Evolutionary conservation across 2,329 filamentous ascomycete genomes (phyloP).

Genomic region (Lasiodiplodia theobromae): DNA sequence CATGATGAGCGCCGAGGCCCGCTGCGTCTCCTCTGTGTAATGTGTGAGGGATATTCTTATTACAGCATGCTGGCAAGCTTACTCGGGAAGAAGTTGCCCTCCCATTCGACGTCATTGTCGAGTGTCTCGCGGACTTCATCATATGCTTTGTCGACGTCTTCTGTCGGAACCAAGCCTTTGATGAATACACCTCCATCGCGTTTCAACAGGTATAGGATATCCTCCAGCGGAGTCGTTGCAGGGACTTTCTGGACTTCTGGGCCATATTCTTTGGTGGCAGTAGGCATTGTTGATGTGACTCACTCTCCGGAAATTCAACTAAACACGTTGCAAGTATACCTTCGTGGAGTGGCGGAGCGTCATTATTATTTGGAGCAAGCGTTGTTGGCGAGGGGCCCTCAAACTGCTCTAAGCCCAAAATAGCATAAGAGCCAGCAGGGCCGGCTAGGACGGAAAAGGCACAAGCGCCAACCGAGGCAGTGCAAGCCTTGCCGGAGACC

Average conservation of each 20-base stretch:
- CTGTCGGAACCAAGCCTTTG: conserved; percentile 28
- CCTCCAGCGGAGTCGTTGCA: conserved; percentile 30
- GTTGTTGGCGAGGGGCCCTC: background rate
- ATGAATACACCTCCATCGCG: conserved; percentile 33
- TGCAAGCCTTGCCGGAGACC: conserved; percentile 4
- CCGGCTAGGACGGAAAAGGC: background rate
- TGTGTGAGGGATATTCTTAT: background rate
- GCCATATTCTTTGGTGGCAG: conserved; percentile 1
- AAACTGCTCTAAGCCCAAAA: background rate
- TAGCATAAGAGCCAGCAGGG: background rate
- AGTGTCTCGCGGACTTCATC: conserved; percentile 31
- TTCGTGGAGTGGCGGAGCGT: background rate
- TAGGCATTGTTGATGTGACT: background rate
- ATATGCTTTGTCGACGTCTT: conserved; percentile 32
- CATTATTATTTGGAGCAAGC: background rate
- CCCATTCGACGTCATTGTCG: conserved; percentile 32
- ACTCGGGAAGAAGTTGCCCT: conserved; percentile 33
- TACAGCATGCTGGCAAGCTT: background rate
- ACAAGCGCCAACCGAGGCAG: background rate
- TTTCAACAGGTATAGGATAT: conserved; percentile 31
- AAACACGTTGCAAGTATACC: background rate
- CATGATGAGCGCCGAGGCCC: conserved; percentile 31
- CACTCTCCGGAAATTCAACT: too few relatives aligned
- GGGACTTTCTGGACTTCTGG: conserved; percentile 31
- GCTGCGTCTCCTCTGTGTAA: conserved; percentile 31